Percentiles rank a stretch among this genome's conserved stretches.
These are phyloP conservation scores for barrel medic (Medicago truncatula) DNA, from an alignment of 306 rosid genomes.

Conservation along the genomic window MtrunA17r5.0-ANR NC_053044.1:56936001-56936500, in stretches of 20 bases:
- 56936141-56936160: slow-evolving; percentile 15
- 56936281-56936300: background rate
- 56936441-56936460: too few relatives aligned
- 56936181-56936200: background rate
- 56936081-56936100: slow-evolving; percentile 29
- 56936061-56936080: slow-evolving; percentile 79
- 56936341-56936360: too few relatives aligned
- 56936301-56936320: too few relatives aligned
- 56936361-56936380: too few relatives aligned
- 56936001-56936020: slow-evolving; percentile 39
- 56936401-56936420: too few relatives aligned
- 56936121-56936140: background rate
- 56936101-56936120: too few relatives aligned
- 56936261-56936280: slow-evolving; percentile 45
- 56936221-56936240: too few relatives aligned
- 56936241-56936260: slow-evolving; percentile 80
- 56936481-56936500: too few relatives aligned
- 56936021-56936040: slow-evolving; percentile 88
- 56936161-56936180: background rate
- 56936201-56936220: slow-evolving; percentile 24
- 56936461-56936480: too few relatives aligned
- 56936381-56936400: too few relatives aligned
- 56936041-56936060: slow-evolving; percentile 95
- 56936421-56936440: too few relatives aligned
- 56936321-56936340: too few relatives aligned